phyloP scores from a whole-genome alignment of 805 yeast genomes.

The Huiozyma sinensis region DNA sequence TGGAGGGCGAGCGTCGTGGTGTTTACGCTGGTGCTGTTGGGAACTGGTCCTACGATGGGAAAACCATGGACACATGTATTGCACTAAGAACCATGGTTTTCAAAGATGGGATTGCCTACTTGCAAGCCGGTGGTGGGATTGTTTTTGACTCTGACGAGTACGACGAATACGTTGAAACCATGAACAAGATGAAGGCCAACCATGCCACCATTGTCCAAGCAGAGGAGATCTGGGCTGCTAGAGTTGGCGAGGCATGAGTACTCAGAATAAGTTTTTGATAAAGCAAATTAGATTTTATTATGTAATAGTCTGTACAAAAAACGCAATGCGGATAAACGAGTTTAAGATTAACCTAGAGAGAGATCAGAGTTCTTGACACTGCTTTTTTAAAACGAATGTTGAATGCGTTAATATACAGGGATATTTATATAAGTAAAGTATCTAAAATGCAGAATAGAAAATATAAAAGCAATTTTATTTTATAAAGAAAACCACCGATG shows the following conservation, averaged over 20 bases:
- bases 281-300: too few species aligned
- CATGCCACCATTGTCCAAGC: conserved; percentile 86
- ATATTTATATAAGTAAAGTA: conserved; percentile 4
- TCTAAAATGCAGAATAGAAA: conserved; percentile 8
- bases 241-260: conserved; percentile 20
- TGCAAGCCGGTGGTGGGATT: conserved; percentile 99
- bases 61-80: conserved; percentile 93
- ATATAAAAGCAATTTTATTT: conserved; percentile 1
- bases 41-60: conserved; percentile 93
- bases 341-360: neutral
- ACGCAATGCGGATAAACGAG: neutral
- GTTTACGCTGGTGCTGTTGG: conserved; percentile 99
- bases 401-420: conserved; percentile 25
- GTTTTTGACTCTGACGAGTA: conserved; percentile 90
- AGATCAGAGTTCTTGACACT: neutral
- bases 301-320: too few species aligned
- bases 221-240: conserved; percentile 62
- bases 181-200: conserved; percentile 95
- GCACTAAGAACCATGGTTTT: conserved; percentile 95
- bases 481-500: conserved; percentile 20
- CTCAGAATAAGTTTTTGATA: neutral
- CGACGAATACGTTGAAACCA: conserved; percentile 91
- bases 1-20: conserved; percentile 88
- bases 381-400: conserved; percentile 22
- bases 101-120: conserved; percentile 79